A percentile compares a stretch with the other conserved stretches of the same genome.
These are phyloP conservation scores for Grammothele lineata DNA, from an alignment of 768 basidiomycete species.

Conservation along the genomic window DNA sequence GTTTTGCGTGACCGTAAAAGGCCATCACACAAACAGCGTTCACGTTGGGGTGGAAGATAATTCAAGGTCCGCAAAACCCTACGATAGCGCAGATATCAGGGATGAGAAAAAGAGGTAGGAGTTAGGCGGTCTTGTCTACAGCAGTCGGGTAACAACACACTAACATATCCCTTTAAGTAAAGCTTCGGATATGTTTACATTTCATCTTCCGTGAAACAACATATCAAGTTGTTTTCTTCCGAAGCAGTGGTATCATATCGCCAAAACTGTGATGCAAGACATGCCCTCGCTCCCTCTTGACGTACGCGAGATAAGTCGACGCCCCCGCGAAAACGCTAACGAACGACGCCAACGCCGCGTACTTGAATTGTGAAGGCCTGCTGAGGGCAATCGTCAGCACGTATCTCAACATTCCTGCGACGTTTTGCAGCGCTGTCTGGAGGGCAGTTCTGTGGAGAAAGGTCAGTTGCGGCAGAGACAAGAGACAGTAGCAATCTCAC, in stretches of 20 bases:
- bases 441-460: constrained; percentile 24
- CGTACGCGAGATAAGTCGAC: constrained; percentile 27
- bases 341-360: constrained; percentile 32
- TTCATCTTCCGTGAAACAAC: too few species aligned
- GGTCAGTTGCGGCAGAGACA: background rate
- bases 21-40: too few species aligned
- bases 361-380: constrained; percentile 31
- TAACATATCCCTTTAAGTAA: too few species aligned
- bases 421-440: constrained; percentile 33
- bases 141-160: too few species aligned
- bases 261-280: constrained; percentile 22
- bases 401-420: constrained; percentile 29
- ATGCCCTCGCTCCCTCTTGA: constrained; percentile 30
- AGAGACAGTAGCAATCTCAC: constrained; percentile 33
- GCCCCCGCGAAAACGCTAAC: constrained; percentile 28
- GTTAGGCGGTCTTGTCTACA: too few species aligned
- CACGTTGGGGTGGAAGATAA: too few species aligned
- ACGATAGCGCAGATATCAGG: too few species aligned
- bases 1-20: too few species aligned
- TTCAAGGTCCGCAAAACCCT: too few species aligned
- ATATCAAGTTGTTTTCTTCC: too few species aligned
- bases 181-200: too few species aligned
- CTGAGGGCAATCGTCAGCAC: constrained; percentile 31
- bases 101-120: too few species aligned
- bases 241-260: constrained; percentile 14